A percentile compares a stretch with the other conserved stretches of the same genome.
These are phyloP conservation scores for Arxiozyma slooffiae DNA, from an alignment of 1,139 yeast genomes.

Conservation along the genomic window DNA sequence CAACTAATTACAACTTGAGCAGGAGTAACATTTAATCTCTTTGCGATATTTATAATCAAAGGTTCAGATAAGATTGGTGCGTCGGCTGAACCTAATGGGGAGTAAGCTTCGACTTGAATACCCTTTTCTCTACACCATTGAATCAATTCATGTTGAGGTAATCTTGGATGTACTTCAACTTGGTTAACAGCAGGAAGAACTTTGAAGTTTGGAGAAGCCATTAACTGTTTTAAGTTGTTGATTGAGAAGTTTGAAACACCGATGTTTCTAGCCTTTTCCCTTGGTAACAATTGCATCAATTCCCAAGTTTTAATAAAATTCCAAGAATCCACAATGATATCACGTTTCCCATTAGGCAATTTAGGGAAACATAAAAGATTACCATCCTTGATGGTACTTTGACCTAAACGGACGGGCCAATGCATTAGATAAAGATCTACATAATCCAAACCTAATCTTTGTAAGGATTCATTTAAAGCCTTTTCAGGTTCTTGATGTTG, in stretches of 20 bases:
- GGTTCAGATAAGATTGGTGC: constrained; percentile 53
- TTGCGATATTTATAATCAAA: constrained; percentile 43
- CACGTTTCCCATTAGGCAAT: constrained; percentile 34
- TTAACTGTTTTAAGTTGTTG: constrained; percentile 42
- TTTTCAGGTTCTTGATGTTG: constrained; percentile 51
- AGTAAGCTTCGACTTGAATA: constrained; percentile 62
- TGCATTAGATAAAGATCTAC: constrained; percentile 78
- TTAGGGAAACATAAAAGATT: constrained; percentile 33
- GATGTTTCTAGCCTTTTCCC: constrained; percentile 51
- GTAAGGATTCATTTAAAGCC: constrained; percentile 54
- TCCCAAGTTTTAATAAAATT: constrained; percentile 60
- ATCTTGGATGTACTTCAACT: constrained; percentile 64
- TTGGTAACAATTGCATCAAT: constrained; percentile 51
- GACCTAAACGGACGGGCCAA: constrained; percentile 66
- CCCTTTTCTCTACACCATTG: constrained; percentile 45
- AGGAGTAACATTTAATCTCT: constrained; percentile 44
- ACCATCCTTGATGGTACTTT: constrained; percentile 35
- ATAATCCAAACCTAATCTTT: constrained; percentile 63
- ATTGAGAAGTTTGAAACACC: constrained; percentile 74
- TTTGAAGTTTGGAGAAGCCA: constrained; percentile 41
- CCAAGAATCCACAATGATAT: constrained; percentile 44
- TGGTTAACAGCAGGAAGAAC: constrained; percentile 65
- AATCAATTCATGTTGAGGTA: constrained; percentile 59
- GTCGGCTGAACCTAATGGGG: constrained; percentile 66
- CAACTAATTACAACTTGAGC: constrained; percentile 62